phyloP scores from a whole-genome alignment of 2,329 filamentous ascomycete species.

The Nigrospora sphaerica region DNA sequence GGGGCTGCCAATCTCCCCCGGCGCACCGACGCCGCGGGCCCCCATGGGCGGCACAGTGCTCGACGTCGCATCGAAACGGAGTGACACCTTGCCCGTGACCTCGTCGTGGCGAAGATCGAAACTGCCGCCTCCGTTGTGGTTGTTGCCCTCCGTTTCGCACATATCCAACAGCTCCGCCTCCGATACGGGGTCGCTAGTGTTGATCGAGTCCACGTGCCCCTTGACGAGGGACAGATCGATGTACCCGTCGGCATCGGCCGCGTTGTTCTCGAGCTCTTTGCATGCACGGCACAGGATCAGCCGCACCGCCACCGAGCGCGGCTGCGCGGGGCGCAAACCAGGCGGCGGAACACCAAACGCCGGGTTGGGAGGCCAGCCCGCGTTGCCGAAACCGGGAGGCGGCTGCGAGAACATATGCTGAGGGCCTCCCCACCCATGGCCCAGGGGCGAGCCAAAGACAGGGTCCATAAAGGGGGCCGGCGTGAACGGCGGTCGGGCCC shows the following conservation, averaged over 20 bases:
- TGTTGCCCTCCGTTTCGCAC: constrained; percentile 84
- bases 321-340: constrained; percentile 40
- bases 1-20: constrained; percentile 66
- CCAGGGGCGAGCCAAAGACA: constrained; percentile 24
- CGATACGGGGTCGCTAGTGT: constrained; percentile 34
- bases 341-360: constrained; percentile 22
- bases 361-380: constrained; percentile 24
- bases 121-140: constrained; percentile 81
- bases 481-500: constrained; percentile 35
- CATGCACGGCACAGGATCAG: constrained; percentile 73
- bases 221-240: constrained; percentile 63
- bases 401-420: constrained; percentile 29
- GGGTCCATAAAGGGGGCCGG: constrained; percentile 33
- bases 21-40: constrained; percentile 44
- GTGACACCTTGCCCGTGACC: constrained; percentile 26
- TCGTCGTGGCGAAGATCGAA: constrained; percentile 61
- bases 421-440: constrained; percentile 31
- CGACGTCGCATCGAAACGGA: constrained; percentile 50
- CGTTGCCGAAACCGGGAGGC: constrained; percentile 38
- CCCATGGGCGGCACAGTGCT: constrained; percentile 31
- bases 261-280: constrained; percentile 46
- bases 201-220: constrained; percentile 53
- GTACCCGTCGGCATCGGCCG: constrained; percentile 52
- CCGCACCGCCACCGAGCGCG: constrained; percentile 62
- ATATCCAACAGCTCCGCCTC: constrained; percentile 70